Evolutionary conservation across 148 eudicot genomes (phyloP).

Genomic region (Chenopodium formosanum): DNA sequence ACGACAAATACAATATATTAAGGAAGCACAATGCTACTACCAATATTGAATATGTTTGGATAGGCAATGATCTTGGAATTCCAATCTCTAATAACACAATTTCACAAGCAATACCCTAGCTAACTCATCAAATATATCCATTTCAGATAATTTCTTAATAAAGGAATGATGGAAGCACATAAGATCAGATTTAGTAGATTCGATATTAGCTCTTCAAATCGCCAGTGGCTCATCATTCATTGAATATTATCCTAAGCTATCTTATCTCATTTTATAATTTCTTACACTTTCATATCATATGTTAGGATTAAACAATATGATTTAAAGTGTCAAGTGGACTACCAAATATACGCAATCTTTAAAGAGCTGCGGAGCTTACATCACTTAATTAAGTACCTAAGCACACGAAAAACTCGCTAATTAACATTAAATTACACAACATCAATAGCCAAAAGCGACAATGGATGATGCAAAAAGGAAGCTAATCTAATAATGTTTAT

Average conservation of each 20-base stretch:
- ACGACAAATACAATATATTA: not conserved
- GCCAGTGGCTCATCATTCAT: conserved; percentile 1
- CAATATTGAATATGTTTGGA: not conserved
- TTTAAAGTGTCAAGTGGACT: conserved; percentile 6
- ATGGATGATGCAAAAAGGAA: not conserved
- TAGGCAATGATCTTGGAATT: not conserved
- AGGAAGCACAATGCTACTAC: not conserved
- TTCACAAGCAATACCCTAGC: not conserved
- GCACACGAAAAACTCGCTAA: conserved; percentile 13
- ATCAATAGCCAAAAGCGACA: not conserved
- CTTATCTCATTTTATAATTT: conserved; percentile 6
- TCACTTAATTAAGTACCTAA: conserved; percentile 1
- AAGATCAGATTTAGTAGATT: not conserved
- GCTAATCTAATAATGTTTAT: conserved; percentile 2
- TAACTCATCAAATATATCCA: conserved; percentile 15
- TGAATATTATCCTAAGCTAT: not conserved
- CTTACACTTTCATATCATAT: not conserved
- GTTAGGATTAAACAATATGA: not conserved
- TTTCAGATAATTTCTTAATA: not conserved
- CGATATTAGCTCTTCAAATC: conserved; percentile 5
- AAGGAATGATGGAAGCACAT: not conserved
- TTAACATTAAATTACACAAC: not conserved
- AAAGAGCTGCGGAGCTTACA: not conserved
- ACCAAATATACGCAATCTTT: conserved; percentile 22
- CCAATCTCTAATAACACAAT: not conserved